A percentile compares a stretch with the other conserved stretches of the same genome.
phyloP scores from a whole-genome alignment of 75 land plant genomes.

The Sequoiadendron giganteum region DNA sequence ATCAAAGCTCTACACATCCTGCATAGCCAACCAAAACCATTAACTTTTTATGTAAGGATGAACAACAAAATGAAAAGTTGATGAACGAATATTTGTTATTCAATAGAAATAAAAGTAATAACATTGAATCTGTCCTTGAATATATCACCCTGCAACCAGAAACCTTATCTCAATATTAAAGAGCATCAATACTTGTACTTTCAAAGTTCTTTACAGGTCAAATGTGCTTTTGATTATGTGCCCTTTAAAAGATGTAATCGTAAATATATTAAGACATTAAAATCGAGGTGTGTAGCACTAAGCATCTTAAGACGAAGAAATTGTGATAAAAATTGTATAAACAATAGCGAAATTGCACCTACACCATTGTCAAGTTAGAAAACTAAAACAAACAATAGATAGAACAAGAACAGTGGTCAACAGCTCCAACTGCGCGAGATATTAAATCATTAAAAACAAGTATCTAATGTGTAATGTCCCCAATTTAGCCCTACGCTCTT shows the following conservation, averaged over 20 bases:
- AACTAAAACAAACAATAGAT: neutral
- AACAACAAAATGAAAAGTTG: neutral
- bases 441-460: neutral
- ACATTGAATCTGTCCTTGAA: neutral
- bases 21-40: conserved; percentile 16
- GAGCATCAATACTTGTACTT: neutral
- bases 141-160: neutral
- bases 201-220: neutral
- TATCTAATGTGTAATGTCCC: too few relatives aligned
- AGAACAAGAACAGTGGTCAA: neutral
- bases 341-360: neutral
- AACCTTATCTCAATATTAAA: neutral
- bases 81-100: neutral
- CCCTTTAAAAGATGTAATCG: neutral
- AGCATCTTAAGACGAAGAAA: neutral
- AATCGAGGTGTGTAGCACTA: neutral
- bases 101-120: neutral
- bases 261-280: too few relatives aligned
- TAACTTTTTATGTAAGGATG: neutral
- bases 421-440: too few relatives aligned
- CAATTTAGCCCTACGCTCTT: too few relatives aligned
- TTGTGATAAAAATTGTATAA: neutral
- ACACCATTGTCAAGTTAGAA: neutral
- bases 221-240: neutral
- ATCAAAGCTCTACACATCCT: conserved; percentile 97